Base-by-base conservation (phyloP, 2,329 filamentous ascomycete genomes). In the Apiospora marii region DNA sequence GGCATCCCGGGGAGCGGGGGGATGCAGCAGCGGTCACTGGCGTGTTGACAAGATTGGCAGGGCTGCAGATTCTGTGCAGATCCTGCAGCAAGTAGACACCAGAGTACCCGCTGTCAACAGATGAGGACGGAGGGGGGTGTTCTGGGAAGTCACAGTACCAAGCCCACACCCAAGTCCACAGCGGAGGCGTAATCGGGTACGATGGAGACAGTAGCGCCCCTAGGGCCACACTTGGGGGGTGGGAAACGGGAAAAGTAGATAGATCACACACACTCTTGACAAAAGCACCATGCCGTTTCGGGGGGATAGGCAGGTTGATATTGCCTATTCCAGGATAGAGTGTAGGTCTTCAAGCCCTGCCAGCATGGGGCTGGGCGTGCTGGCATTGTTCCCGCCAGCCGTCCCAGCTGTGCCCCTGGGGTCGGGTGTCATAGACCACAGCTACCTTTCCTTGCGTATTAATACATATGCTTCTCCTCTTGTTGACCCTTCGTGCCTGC, bases 311-410 rank as follows among this genome's bases (percentile, higher is more conserved):
- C 70, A 71, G 75, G 76, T 80, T 76, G 77, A 77, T 81, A 82
- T 80, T 83, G 76, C 81, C 79, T 75, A 70, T 81, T 82, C 79
- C 71, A 80, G 79, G 78, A 79, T 75, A 75, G 77, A 75, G 74
- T 70, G 73, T 72, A 72, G 76, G 71, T 49, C 69, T 71, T 75
- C 74, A 73, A 67, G 67, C 53, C 69, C 73, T 70, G 67, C 74
- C 72, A 74, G 64, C 61, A 72, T 73, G 67, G 69, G 72, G 70
- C 70, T 71, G 71, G 71, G 73, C 76, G 75, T 77, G 72, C 74
- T 77, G 72, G 16, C 58, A 71, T 70, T 74, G 69, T 69, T 72
- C 73, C 61, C 74, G 27, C 30, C 58, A n/a, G 34, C 58, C 22
- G 34, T 37, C 58, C 58, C 19, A 64, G 58, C 58, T 41, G 34